These are phyloP conservation scores for Fusarium tjaetaba DNA, from an alignment of 2,329 filamentous ascomycete species.

Conservation along the genomic window DNA sequence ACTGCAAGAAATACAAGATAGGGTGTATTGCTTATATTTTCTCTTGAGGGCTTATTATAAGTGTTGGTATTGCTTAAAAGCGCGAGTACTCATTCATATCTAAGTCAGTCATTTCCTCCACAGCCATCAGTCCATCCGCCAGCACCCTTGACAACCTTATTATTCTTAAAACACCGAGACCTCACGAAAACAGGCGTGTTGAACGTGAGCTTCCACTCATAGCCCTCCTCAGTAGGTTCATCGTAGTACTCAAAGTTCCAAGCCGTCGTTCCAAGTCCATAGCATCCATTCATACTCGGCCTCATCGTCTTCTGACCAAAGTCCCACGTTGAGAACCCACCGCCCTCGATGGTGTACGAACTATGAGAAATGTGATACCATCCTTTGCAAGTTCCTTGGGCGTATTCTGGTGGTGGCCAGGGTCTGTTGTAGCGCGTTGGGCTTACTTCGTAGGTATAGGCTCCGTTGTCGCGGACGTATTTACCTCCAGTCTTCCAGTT, in stretches of 20 bases:
- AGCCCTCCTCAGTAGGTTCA: background rate
- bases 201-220: slow-evolving; percentile 1
- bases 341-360: background rate
- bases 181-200: background rate
- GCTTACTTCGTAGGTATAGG: background rate
- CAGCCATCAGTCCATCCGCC: slow-evolving; percentile 1
- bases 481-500: slow-evolving; percentile 3
- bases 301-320: slow-evolving; percentile 3
- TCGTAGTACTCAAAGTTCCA: slow-evolving; percentile 10
- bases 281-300: background rate
- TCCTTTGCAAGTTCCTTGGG: background rate
- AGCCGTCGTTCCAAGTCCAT: background rate
- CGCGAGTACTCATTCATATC: rapidly evolving
- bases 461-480: background rate
- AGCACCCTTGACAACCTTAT: background rate
- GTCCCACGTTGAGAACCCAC: slow-evolving; percentile 1
- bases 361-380: background rate
- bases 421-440: background rate
- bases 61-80: no score
- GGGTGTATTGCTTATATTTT: no score
- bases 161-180: slow-evolving; percentile 1
- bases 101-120: background rate
- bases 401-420: background rate
- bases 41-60: no score
- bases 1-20: no score